These are phyloP conservation scores for Berkeleyomyces rouxiae DNA, from an alignment of 2,329 filamentous ascomycete species.

Conservation along the genomic window DNA sequence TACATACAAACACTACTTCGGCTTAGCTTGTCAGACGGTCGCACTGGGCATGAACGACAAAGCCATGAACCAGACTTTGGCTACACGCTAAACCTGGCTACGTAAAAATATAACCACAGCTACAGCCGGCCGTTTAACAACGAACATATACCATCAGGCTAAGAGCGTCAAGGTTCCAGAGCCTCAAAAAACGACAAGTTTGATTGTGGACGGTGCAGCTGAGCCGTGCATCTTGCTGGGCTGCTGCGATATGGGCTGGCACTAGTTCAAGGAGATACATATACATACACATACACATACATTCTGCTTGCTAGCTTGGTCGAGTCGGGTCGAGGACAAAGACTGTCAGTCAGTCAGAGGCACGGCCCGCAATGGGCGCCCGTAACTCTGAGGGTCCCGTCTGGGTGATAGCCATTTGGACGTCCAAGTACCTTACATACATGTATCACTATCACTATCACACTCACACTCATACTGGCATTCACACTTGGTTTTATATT, in stretches of 20 bases:
- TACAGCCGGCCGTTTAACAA: too few species aligned
- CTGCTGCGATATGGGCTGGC: too few species aligned
- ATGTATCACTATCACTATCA: too few species aligned
- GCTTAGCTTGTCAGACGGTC: not conserved
- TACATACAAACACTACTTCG: not conserved
- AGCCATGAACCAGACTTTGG: too few species aligned
- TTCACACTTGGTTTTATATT: too few species aligned
- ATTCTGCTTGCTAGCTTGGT: not conserved
- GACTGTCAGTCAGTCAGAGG: not conserved
- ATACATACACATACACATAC: not conserved
- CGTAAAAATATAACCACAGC: too few species aligned
- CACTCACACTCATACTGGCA: too few species aligned
- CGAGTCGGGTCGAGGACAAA: too few species aligned
- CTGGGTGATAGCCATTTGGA: not conserved
- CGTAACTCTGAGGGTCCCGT: not conserved
- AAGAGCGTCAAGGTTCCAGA: not conserved
- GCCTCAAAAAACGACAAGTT: not conserved
- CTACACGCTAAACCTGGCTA: too few species aligned
- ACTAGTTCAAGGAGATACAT: too few species aligned
- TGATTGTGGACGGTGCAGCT: not conserved
- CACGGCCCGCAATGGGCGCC: not conserved
- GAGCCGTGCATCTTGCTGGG: not conserved
- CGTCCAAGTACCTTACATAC: too few species aligned
- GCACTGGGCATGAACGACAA: not conserved
- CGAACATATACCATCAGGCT: not conserved